Evolutionary conservation across 805 yeast species (phyloP).

Genomic region (Candida nonsorbophila): DNA sequence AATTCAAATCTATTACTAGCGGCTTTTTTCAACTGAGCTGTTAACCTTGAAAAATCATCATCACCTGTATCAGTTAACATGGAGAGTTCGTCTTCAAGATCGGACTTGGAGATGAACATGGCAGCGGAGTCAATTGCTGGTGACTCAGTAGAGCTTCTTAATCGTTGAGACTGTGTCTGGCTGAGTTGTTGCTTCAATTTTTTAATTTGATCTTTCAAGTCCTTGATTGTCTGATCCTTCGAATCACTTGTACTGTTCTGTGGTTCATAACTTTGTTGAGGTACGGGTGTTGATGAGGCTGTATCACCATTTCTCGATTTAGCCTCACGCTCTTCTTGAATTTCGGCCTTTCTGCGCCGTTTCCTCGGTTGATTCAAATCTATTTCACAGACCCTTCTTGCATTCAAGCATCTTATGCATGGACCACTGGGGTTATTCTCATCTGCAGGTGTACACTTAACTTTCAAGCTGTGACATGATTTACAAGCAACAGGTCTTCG

Average conservation of each 20-base stretch:
- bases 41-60: conserved; percentile 33
- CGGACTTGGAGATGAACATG: conserved; percentile 30
- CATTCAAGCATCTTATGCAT: conserved; percentile 68
- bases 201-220: conserved; percentile 16
- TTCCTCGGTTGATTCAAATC: conserved; percentile 58
- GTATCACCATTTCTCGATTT: conserved; percentile 24
- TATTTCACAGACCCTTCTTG: conserved; percentile 60
- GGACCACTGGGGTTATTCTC: conserved; percentile 53
- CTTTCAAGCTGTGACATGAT: conserved; percentile 79
- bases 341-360: conserved; percentile 29
- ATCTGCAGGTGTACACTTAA: conserved; percentile 75
- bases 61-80: conserved; percentile 27
- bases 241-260: too few species aligned
- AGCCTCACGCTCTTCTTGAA: conserved; percentile 12
- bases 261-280: too few species aligned
- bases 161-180: not conserved
- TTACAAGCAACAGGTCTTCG: conserved; percentile 58
- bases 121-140: not conserved
- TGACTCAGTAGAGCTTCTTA: not conserved
- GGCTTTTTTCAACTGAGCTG: conserved; percentile 40
- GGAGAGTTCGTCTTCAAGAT: conserved; percentile 37
- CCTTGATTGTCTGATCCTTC: conserved; percentile 9
- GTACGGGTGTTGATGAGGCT: too few species aligned
- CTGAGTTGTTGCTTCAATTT: conserved; percentile 13
- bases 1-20: conserved; percentile 38